Evolutionary conservation across 192 early-diverging fungal genomes (phyloP), one percentile per base, ranked within the genome.

Genomic region (Umbelopsis sp.): DNA sequence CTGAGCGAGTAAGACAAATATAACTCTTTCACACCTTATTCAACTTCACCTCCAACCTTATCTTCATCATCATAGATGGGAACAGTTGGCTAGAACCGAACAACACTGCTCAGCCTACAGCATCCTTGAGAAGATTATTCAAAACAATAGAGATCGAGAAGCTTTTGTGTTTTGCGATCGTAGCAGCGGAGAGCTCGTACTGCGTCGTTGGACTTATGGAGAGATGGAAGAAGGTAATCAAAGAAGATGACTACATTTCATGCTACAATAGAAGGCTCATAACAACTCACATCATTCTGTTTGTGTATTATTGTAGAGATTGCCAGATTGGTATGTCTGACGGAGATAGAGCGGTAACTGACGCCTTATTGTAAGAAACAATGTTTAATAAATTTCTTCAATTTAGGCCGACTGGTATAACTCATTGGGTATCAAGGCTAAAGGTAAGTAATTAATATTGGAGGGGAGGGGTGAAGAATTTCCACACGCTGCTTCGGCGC

Each of bases 151-250:
- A 34, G 31, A 62, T n/a, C 7, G 14, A 4, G 56, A 62, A 17
- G 56, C 29, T 0, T 62, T 62, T 62, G 56, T 62, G 17, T 62
- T 36, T 26, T 62, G 56, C 31, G 56, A 62, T 14, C 56, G 56
- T 20, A 62, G 56, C 14, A 34, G 29, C 17, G 56, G 56, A 22
- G 16, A 62, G 14, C 56, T 62, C 6, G 56, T 34, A n/a, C 31
- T 62, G 11, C 56, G 17, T 29, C 26, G 56, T 7, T 62, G 56
- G 56, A 62, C 56, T 31, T 62, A 62, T 62, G 56, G 25, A 14
- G 29, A 62, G 34, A 62, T 62, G 31, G 56, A 62, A 62, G 29
- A 62, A 0, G 56, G 56, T 62, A 62, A 34, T 54, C 25, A 34
- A 34, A 0, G 56, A 34, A 62, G 56, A 20, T 10, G n/a, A 9